Base-by-base conservation (phyloP, 768 basidiomycete species). In the Scleroderma bovista region DNA sequence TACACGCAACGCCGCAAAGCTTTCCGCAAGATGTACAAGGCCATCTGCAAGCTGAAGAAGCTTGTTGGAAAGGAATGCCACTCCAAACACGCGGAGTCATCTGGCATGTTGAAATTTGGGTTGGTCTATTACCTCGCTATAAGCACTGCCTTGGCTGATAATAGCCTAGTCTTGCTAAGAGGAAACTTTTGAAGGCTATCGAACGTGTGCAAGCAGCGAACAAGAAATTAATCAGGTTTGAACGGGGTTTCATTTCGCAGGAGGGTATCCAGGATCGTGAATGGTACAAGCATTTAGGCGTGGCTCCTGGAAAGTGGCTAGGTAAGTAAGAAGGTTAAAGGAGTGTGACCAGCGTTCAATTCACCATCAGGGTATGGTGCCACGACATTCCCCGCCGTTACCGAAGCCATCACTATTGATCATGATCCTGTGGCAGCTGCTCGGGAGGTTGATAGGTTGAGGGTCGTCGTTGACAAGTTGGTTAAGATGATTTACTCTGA, bases 251-350 rank as follows among this genome's bases (percentile, higher is more conserved):
- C 65, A 85, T 93, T 48, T 80, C 79, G n/a, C 69, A 81, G 57
- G 80, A 72, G 9, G 90, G 88, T 1, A 83, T 91, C 58, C 80
- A 81, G 57, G 80, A 83, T 43, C 75, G 86, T 47, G 84, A 88
- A 62, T 93, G 89, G 90, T 93, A 88, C 66, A 80, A 75, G 58
- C 84, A 91, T 64, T 74, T 90, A 9, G 88, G 77, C 41, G 86
- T 90, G 33, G 88, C 90, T 3, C 90, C 90, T 22, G 90, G 90
- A 43, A 82, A 87, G 66, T 85, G 86, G 85, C 79, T 84, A 38
- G 84, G 85, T 86, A 58, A 55, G 75, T 66, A 31, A 36, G 8
- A 8, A 29, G n/a, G 20, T 44, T 24, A 6, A 11, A 20, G 12
- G n/a, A 22, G 9, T 23, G 43, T 43, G 11, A 31, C 29, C 23